Conservation (phyloP, 176 grass and related monocot genomes). For the Rhynchospora pubera region DNA sequence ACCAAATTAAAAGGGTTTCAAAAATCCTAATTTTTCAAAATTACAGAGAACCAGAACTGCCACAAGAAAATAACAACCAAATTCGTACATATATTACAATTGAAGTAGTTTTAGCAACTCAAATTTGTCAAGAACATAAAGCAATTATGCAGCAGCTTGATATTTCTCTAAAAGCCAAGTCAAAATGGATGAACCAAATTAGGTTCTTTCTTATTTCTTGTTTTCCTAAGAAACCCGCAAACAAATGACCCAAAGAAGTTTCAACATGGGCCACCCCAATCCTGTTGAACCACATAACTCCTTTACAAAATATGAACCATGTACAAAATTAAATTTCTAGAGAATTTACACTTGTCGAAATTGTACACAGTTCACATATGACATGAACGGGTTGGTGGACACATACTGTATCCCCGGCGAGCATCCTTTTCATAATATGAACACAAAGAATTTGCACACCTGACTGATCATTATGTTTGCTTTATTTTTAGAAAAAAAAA, state of each 20-base stretch:
- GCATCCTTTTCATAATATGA: not conserved
- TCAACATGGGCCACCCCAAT: no score
- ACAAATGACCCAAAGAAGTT: no score
- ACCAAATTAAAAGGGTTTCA: slow-evolving; percentile 31
- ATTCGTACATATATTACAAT: not conserved
- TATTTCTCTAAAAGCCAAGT: not conserved
- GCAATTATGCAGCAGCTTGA: not conserved
- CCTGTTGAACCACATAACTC: no score
- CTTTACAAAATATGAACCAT: no score
- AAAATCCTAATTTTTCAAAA: not conserved
- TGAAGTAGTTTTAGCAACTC: not conserved
- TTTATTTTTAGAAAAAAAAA: not conserved
- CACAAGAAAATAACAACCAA: not conserved
- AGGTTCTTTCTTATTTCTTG: not conserved
- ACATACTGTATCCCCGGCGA: no score
- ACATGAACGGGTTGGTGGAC: no score
- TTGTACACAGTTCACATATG: no score
- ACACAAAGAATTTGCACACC: not conserved
- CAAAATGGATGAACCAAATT: not conserved
- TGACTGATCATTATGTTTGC: not conserved
- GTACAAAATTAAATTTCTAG: no score
- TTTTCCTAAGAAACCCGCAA: no score
- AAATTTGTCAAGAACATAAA: not conserved
- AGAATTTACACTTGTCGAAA: no score
- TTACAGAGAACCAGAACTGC: not conserved